phyloP scores from a whole-genome alignment of 768 basidiomycete species.

The Termitomyces sp. region DNA sequence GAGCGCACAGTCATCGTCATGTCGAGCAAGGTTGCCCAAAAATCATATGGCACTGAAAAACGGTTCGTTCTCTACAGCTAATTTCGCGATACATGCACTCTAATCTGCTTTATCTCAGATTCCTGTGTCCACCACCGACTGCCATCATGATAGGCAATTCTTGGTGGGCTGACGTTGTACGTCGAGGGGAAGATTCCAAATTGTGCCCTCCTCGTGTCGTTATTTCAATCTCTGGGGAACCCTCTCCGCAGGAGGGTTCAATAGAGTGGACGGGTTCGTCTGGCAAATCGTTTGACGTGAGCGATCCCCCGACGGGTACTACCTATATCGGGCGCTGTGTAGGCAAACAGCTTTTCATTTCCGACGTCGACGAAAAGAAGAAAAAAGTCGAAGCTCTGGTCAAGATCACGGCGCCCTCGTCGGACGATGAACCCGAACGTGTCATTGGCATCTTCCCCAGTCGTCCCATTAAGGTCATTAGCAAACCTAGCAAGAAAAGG shows the following conservation, averaged over 20 bases:
- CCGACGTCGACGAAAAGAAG: slow-evolving; percentile 92
- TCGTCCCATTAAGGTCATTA: slow-evolving; percentile 96
- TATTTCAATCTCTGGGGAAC: slow-evolving; percentile 90
- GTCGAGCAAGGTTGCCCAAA: slow-evolving; percentile 97
- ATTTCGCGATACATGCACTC: background rate
- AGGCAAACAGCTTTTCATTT: slow-evolving; percentile 93
- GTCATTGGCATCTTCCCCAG: slow-evolving; percentile 88
- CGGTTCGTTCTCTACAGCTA: slow-evolving; percentile 40
- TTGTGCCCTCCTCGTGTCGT: slow-evolving; percentile 76
- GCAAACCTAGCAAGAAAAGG: slow-evolving; percentile 96
- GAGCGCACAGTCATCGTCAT: slow-evolving; percentile 94
- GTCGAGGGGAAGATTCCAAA: slow-evolving; percentile 71
- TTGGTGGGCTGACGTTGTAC: slow-evolving; percentile 86
- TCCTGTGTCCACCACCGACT: slow-evolving; percentile 91
- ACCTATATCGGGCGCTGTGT: slow-evolving; percentile 92
- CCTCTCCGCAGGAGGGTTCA: slow-evolving; percentile 76
- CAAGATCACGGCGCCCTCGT: slow-evolving; percentile 76
- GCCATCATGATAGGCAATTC: slow-evolving; percentile 92
- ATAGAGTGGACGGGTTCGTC: slow-evolving; percentile 85
- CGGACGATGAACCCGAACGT: slow-evolving; percentile 77
- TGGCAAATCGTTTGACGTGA: slow-evolving; percentile 81
- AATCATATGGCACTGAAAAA: slow-evolving; percentile 95
- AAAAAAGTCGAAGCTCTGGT: slow-evolving; percentile 93
- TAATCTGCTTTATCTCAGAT: slow-evolving; percentile 37
- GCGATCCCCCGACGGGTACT: slow-evolving; percentile 72